These are phyloP conservation scores for Melampsora occidentalis DNA, from an alignment of 1,284 basidiomycete genomes.

Conservation along the genomic window DNA sequence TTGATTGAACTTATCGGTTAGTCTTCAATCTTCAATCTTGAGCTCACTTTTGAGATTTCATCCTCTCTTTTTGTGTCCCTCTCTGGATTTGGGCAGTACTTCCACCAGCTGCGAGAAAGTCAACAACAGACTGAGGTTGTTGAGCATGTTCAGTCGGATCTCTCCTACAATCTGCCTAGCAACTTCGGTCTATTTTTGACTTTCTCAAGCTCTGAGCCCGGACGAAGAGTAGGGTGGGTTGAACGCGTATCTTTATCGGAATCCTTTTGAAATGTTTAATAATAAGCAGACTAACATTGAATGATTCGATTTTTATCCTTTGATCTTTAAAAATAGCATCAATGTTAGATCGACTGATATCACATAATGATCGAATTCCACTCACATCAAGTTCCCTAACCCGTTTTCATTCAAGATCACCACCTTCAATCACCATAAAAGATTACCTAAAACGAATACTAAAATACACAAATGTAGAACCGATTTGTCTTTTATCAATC, in stretches of 20 bases:
- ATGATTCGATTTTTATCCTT: not conserved
- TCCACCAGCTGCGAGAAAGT: not conserved
- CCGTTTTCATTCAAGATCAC: conserved; percentile 84
- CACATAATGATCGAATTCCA: conserved; percentile 88
- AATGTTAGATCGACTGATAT: conserved; percentile 86
- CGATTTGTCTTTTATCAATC: conserved; percentile 79
- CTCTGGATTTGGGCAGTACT: not conserved
- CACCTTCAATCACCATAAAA: conserved; percentile 75
- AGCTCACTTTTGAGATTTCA: not conserved
- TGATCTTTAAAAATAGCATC: conserved; percentile 59
- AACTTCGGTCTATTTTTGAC: not conserved
- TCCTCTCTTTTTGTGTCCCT: not conserved
- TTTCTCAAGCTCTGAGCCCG: not conserved
- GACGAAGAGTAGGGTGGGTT: not conserved
- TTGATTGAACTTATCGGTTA: conserved; percentile 27
- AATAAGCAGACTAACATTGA: not conserved
- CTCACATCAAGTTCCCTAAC: conserved; percentile 78
- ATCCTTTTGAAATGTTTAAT: not conserved
- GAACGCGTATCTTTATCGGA: not conserved
- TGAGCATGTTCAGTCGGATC: not conserved
- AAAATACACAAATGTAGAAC: conserved; percentile 80
- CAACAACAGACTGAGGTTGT: not conserved
- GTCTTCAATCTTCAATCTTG: not conserved
- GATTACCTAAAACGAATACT: conserved; percentile 89
- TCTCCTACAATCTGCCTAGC: not conserved